Conservation (phyloP, 176 grass and related monocot species). For the Elaeis guineensis region DNA sequence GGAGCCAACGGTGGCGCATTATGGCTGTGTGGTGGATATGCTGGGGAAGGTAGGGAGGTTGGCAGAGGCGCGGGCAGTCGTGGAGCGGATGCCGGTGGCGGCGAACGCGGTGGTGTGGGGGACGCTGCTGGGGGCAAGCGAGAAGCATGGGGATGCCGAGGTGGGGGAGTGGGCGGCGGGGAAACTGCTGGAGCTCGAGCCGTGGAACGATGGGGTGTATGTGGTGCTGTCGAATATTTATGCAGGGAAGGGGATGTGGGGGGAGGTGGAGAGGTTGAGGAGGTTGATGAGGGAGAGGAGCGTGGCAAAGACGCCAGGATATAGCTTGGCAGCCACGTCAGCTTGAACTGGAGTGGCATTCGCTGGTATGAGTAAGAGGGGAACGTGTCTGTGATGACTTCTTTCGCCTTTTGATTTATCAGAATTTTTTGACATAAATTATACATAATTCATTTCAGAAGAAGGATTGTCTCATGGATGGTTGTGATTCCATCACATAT, state of each 20-base stretch:
- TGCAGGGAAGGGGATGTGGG: constrained; percentile 24
- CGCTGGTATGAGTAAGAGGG: constrained; percentile 1
- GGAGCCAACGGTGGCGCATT: constrained; percentile 24
- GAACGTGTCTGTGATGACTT: constrained; percentile 16
- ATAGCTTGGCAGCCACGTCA: constrained; percentile 14
- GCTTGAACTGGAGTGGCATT: neutral
- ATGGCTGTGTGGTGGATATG: constrained; percentile 38
- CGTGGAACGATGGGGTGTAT: constrained; percentile 41
- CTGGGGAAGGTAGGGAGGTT: constrained; percentile 31
- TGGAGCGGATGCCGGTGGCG: constrained; percentile 35
- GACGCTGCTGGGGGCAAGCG: constrained; percentile 32
- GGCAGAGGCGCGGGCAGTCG: constrained; percentile 24
- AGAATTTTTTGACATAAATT: too few species aligned
- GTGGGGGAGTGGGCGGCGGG: constrained; percentile 24
- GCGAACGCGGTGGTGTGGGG: constrained; percentile 43
- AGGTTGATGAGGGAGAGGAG: constrained; percentile 33
- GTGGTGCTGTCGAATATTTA: constrained; percentile 41
- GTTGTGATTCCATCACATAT: too few species aligned
- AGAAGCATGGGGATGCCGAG: constrained; percentile 33
- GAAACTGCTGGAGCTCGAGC: constrained; percentile 25
- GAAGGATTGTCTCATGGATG: too few species aligned
- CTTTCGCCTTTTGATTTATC: too few species aligned
- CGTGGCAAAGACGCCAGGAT: constrained; percentile 20
- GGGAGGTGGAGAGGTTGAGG: constrained; percentile 34
- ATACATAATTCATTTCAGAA: too few species aligned